Evolutionary conservation across 2,329 filamentous ascomycete species (phyloP).

Genomic region (Aureobasidium sp.): DNA sequence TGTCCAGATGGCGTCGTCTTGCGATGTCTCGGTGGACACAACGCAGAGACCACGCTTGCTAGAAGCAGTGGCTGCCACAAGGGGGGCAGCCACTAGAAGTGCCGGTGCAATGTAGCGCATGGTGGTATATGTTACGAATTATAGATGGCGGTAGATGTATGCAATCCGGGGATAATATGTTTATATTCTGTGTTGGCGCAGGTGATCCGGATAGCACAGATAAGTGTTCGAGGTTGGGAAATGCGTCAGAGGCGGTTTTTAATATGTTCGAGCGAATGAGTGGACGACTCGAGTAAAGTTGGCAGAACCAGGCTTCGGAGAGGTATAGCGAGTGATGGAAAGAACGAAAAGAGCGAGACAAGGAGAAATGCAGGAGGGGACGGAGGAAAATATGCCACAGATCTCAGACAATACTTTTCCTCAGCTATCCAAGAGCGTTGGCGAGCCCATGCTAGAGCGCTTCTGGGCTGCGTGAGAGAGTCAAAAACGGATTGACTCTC

Average conservation of each 20-base stretch:
- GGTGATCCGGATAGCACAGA: background rate
- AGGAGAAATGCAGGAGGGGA: background rate
- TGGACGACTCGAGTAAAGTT: background rate
- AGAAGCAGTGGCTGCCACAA: slow-evolving; percentile 28
- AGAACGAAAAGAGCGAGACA: background rate
- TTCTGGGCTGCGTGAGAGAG: slow-evolving; percentile 9
- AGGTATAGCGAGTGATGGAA: background rate
- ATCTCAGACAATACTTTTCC: slow-evolving; percentile 12
- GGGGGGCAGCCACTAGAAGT: slow-evolving; percentile 12
- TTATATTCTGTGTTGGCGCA: background rate
- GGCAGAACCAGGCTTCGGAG: background rate
- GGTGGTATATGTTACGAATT: background rate
- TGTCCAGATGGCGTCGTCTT: slow-evolving; percentile 62
- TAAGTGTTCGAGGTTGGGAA: background rate
- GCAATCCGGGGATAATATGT: background rate
- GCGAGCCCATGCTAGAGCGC: slow-evolving; percentile 13
- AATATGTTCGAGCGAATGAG: slow-evolving; percentile 8
- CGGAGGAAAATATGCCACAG: background rate
- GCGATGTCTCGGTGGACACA: slow-evolving; percentile 44
- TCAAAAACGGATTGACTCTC: slow-evolving; percentile 14
- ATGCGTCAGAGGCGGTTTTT: slow-evolving; percentile 8
- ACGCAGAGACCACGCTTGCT: slow-evolving; percentile 68
- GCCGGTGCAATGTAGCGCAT: slow-evolving; percentile 4
- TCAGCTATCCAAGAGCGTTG: slow-evolving; percentile 9
- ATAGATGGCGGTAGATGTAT: background rate